These are phyloP conservation scores for Pseudozyma sp. DNA, from an alignment of 1,284 basidiomycete genomes.

Conservation along the genomic window DNA sequence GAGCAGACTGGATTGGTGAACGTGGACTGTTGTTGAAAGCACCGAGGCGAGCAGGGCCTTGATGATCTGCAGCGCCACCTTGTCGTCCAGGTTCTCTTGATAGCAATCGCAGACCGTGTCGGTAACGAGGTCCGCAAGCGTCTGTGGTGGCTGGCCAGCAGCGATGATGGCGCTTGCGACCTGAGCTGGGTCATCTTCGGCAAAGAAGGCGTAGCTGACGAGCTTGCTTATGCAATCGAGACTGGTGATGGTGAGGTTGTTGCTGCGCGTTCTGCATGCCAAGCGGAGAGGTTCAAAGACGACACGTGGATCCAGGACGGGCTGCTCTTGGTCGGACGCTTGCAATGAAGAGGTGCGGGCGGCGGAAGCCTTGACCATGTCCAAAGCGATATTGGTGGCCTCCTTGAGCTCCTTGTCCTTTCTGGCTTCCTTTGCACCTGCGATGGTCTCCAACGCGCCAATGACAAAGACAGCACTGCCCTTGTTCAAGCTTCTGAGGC, in stretches of 20 bases:
- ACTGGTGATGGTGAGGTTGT: conserved; percentile 59
- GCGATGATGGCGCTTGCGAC: conserved; percentile 27
- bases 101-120: conserved; percentile 67
- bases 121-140: conserved; percentile 65
- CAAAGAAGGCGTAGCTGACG: conserved; percentile 68
- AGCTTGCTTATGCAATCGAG: conserved; percentile 68
- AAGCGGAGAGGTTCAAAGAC: conserved; percentile 67
- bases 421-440: conserved; percentile 61
- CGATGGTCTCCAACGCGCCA: conserved; percentile 63
- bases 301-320: conserved; percentile 63
- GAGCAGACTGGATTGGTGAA: conserved; percentile 65
- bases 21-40: conserved; percentile 61
- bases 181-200: conserved; percentile 56
- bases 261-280: conserved; percentile 62
- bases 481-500: conserved; percentile 55
- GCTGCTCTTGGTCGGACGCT: conserved; percentile 26
- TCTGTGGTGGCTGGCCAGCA: conserved; percentile 39
- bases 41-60: conserved; percentile 67
- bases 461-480: conserved; percentile 66
- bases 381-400: conserved; percentile 55
- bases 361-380: conserved; percentile 63
- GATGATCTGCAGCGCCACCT: conserved; percentile 66
- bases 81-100: conserved; percentile 63
- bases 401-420: conserved; percentile 64
- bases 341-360: conserved; percentile 26